A percentile compares a stretch with the other conserved stretches of the same genome.
Conservation (phyloP, 192 early-diverging fungal genomes). For the Mortierella antarctica region DNA sequence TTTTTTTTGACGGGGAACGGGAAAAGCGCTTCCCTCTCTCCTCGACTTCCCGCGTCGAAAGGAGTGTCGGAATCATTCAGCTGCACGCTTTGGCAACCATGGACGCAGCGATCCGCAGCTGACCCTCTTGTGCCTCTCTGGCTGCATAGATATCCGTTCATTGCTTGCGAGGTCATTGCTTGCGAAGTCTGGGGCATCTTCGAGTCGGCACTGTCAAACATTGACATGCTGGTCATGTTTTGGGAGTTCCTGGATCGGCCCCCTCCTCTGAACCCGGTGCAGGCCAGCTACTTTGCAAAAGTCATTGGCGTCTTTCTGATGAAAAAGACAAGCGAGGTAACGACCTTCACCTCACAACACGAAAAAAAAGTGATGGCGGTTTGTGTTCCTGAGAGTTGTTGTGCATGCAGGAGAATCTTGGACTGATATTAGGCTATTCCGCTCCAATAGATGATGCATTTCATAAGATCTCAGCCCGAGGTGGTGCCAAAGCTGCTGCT, state of each 20-base stretch:
- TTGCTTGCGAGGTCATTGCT: constrained; percentile 83
- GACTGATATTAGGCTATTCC: neutral
- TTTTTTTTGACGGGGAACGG: too few species aligned
- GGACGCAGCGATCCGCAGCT: too few species aligned
- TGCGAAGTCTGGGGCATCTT: constrained; percentile 84
- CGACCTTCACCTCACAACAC: too few species aligned
- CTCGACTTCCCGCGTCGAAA: too few species aligned
- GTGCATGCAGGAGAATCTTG: neutral
- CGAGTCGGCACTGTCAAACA: constrained; percentile 78
- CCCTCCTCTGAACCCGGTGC: constrained; percentile 78
- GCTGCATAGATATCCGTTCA: constrained; percentile 78
- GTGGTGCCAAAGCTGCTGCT: constrained; percentile 81
- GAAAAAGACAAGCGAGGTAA: constrained; percentile 89
- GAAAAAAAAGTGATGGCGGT: neutral
- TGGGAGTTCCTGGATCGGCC: constrained; percentile 88
- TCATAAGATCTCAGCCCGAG: constrained; percentile 81
- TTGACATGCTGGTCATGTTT: constrained; percentile 80
- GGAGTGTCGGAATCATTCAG: too few species aligned
- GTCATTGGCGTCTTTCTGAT: constrained; percentile 88
- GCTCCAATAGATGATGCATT: constrained; percentile 78
- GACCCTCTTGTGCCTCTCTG: too few species aligned
- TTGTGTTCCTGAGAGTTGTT: neutral
- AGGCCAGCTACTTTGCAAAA: constrained; percentile 93
- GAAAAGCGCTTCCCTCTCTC: too few species aligned
- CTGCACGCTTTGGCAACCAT: too few species aligned